These are phyloP conservation scores for Nepenthes mirabilis DNA, from an alignment of 148 eudicot genomes.

Conservation along the genomic window DNA sequence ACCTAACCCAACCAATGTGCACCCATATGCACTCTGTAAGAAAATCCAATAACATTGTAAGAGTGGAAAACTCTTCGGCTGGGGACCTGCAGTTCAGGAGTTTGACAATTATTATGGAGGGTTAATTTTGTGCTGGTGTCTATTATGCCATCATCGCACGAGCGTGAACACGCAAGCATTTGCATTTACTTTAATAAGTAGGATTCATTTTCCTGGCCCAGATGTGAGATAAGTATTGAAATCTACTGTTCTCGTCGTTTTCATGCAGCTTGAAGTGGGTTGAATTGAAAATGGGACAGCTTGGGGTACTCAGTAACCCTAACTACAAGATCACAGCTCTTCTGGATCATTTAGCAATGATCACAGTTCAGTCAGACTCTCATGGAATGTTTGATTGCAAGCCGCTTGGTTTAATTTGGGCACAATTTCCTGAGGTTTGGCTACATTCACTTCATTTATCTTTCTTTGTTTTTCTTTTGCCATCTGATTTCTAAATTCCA, in stretches of 20 bases:
- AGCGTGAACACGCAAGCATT: too few relatives aligned
- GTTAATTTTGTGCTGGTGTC: too few relatives aligned
- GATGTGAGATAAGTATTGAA: not conserved
- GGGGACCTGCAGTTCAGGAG: too few relatives aligned
- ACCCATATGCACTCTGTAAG: too few relatives aligned
- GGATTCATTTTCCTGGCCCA: too few relatives aligned
- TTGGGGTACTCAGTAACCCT: conserved; percentile 81
- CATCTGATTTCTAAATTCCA: not conserved
- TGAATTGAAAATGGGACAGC: conserved; percentile 88
- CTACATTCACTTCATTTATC: not conserved
- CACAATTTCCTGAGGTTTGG: conserved; percentile 73
- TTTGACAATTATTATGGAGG: too few relatives aligned
- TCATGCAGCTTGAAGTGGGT: conserved; percentile 97
- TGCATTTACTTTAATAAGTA: too few relatives aligned
- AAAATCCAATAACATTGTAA: too few relatives aligned
- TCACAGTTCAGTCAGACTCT: conserved; percentile 80
- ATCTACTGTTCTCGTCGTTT: not conserved
- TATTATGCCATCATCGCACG: too few relatives aligned
- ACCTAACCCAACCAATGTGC: too few relatives aligned
- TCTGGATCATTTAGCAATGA: conserved; percentile 90
- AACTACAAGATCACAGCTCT: conserved; percentile 94
- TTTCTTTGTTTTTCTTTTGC: not conserved
- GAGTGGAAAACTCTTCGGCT: too few relatives aligned
- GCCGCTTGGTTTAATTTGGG: conserved; percentile 93
- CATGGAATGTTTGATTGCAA: conserved; percentile 90